These are phyloP conservation scores for Leucocoprinus leucothites DNA, from an alignment of 768 basidiomycete species.

Conservation along the genomic window DNA sequence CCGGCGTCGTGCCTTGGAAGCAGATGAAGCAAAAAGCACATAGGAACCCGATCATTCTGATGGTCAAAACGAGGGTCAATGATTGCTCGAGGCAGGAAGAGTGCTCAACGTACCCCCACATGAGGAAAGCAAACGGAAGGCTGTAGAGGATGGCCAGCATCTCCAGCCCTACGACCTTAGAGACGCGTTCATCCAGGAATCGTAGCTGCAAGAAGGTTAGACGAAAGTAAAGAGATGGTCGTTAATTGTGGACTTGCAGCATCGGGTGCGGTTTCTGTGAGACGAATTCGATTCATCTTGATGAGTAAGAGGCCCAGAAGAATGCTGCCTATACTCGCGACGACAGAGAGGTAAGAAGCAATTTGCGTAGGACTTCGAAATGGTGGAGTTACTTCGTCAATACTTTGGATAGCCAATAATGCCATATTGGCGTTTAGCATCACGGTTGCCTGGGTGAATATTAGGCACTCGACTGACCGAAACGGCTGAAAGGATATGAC, in stretches of 20 bases:
- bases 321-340: slow-evolving; percentile 42
- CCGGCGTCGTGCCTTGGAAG: no score
- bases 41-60: no score
- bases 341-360: slow-evolving; percentile 43
- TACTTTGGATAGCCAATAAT: slow-evolving; percentile 48
- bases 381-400: slow-evolving; percentile 20
- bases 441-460: slow-evolving; percentile 43
- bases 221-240: no score
- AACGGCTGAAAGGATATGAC: not conserved
- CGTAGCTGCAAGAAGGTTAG: not conserved
- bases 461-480: not conserved
- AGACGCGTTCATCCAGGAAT: not conserved
- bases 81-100: slow-evolving; percentile 19
- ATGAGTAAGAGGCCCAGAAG: slow-evolving; percentile 40
- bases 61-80: not conserved
- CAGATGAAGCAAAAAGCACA: no score
- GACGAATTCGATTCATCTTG: slow-evolving; percentile 21
- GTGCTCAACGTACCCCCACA: slow-evolving; percentile 50
- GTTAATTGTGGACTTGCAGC: slow-evolving; percentile 8
- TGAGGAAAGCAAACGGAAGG: slow-evolving; percentile 51
- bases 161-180: slow-evolving; percentile 35
- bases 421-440: slow-evolving; percentile 56
- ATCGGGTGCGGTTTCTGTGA: slow-evolving; percentile 25
- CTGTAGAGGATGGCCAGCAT: slow-evolving; percentile 50
- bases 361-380: slow-evolving; percentile 35